Base-by-base conservation (phyloP, 176 grass and related monocot species). In the Oryza brachyantha region DNA sequence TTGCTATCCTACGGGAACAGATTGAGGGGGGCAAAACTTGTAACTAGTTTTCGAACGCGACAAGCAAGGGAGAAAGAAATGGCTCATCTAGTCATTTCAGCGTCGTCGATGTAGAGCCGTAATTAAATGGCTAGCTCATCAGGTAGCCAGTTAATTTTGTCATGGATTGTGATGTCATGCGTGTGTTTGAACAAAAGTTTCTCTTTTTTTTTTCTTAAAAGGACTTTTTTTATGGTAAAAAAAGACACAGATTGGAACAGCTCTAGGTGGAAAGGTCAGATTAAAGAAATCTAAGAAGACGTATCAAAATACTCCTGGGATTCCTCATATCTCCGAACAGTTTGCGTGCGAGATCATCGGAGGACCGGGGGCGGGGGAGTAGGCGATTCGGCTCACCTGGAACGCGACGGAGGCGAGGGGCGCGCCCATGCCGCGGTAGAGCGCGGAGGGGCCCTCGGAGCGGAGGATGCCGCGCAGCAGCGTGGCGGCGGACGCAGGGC, bases 361-460 rank as follows among this genome's bases (percentile, higher is more conserved):
- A n/a, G n/a, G n/a, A n/a, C n/a, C n/a, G n/a, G n/a, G n/a, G n/a
- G n/a, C 12, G 66, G 27, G 66, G 27, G 40, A 27, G n/a, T n/a
- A 26, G 5, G 41, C 43, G 70, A 35, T 34, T 7, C 16, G 0
- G 36, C 78, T 71, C 27, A 81, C 96, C 92, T 99, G 96, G 82
- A 99, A 87, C 13, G 92, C 71, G 84, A 99, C 87, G 80, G 90
- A 89, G 2, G 92, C 88, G 60, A 99, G 96, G 0, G 96, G 96
- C 55, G 96, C 92, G 27, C 31, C 86, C 92, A 99, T 99, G 87
- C 96, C 96, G 35, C 96, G 96, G 86, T 99, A 99, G 82, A 99
- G 96, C 36, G 92, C 92, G 13, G 77, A 40, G 32, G 96, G 90
- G 17, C 96, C 96, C 90, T 98, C 92, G 39, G 92, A 76, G 25